Evolutionary conservation across 495 filamentous ascomycete genomes (phyloP), one percentile per base, ranked within the genome.

Genomic region (Cercophora samala): DNA sequence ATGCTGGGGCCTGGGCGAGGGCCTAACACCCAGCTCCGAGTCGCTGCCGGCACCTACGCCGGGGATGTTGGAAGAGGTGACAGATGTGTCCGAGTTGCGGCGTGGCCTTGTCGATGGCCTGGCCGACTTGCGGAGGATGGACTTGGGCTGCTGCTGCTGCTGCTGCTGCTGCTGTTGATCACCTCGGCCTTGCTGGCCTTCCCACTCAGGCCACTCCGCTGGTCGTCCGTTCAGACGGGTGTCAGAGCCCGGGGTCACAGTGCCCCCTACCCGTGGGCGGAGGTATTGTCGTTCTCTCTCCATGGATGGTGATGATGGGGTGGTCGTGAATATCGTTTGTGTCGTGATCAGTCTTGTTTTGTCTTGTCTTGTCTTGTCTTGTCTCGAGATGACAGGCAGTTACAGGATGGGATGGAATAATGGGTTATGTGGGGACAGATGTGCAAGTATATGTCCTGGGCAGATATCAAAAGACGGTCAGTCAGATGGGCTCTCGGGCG

Each of bases 11-110:
- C 53, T 56, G 53, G 22, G 53, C n/a, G 53, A 56, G 22, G 53
- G 22, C 11, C 53, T 56, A 5, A 56, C 53, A 5, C 53, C 60
- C 61, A 68, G 58, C 55, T 75, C 74, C 13, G 73, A 72, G 62
- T 73, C 73, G 51, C 69, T 73, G 22, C 71, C 73, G 9, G 29
- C 26, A 6, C 60, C 60, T 5, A 70, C 64, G 11, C 65, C 68
- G 26, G 73, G 73, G 11, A 73, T 42, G 66, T 74, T 76, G 46
- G 74, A 76, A 21, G 74, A 75, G 23, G 74, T 74, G 69, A 76
- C 63, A 18, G 74, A 76, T 0, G 70, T 74, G 68, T 76, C 74
- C 18, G 74, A 76, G 68, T 75, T 75, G 4, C 74, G 69, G 52
- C 74, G 69, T 32, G 69, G 70, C 23, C 74, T 64, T 58, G 72